These are phyloP conservation scores for Leptomonas pyrrhocoris DNA, from an alignment of 208 protist species.

Conservation along the genomic window DNA sequence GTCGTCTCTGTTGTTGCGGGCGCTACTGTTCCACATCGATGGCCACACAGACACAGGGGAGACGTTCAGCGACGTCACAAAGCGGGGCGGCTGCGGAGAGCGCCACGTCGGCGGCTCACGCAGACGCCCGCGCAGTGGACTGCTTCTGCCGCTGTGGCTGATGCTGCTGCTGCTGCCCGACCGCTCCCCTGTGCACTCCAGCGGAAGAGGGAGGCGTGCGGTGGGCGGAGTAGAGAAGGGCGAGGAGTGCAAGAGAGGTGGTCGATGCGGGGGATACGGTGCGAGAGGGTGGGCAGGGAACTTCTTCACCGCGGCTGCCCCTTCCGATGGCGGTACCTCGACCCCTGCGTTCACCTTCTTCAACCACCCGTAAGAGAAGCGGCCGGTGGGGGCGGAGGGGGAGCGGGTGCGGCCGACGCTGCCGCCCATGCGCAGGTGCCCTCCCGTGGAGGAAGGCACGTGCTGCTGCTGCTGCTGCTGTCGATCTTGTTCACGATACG, in stretches of 20 bases:
- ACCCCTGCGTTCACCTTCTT: slow-evolving; percentile 9
- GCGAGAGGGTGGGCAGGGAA: not conserved
- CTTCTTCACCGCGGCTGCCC: not conserved
- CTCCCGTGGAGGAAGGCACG: not conserved
- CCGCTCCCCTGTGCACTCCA: too few relatives aligned
- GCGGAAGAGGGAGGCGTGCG: not conserved
- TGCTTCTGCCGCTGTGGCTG: slow-evolving; percentile 10
- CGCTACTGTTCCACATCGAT: not conserved
- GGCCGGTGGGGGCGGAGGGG: slow-evolving; percentile 4
- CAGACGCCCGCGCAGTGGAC: slow-evolving; percentile 11
- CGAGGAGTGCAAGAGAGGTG: not conserved
- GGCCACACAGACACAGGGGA: slow-evolving; percentile 8
- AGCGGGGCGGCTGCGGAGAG: slow-evolving; percentile 22
- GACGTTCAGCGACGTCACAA: slow-evolving; percentile 30
- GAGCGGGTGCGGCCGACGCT: slow-evolving; percentile 16
- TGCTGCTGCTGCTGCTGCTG: not conserved
- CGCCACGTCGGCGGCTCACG: slow-evolving; percentile 36
- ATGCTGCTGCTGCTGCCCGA: slow-evolving; percentile 6
- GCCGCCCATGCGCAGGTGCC: slow-evolving; percentile 28
- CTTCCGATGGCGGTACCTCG: not conserved
- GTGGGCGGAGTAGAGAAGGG: not conserved
- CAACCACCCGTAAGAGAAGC: slow-evolving; percentile 13
- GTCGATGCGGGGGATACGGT: not conserved
- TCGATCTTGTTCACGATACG: not conserved
- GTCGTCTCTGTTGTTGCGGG: not conserved